A percentile compares a stretch with the other conserved stretches of the same genome.
Evolutionary conservation across 139 green algal species (phyloP).

Genomic region (Chlorella sp.): DNA sequence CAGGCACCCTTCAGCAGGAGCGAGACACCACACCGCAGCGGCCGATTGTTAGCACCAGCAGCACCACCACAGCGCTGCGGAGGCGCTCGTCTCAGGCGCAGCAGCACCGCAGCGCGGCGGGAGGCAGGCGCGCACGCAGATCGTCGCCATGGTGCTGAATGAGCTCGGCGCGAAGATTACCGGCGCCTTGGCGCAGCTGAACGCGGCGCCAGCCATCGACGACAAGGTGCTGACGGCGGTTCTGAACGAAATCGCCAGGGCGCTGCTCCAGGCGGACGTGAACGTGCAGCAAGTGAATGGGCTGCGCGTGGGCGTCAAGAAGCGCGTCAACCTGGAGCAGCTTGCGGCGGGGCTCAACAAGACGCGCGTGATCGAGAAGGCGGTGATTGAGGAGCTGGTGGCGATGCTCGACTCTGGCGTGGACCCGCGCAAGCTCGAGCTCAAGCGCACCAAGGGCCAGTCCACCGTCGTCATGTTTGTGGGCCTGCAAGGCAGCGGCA

Average conservation of each 20-base stretch:
- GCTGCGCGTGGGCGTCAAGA: constrained; percentile 87
- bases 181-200: constrained; percentile 73
- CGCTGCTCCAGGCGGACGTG: constrained; percentile 87
- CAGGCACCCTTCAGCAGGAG: too few relatives aligned
- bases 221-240: constrained; percentile 84
- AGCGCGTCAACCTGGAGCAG: constrained; percentile 81
- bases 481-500: constrained; percentile 82
- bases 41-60: too few relatives aligned
- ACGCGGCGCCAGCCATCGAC: constrained; percentile 74
- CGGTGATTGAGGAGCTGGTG: constrained; percentile 88
- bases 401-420: constrained; percentile 70
- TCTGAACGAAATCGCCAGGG: constrained; percentile 93
- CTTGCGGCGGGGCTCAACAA: constrained; percentile 90
- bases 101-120: too few relatives aligned
- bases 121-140: too few relatives aligned
- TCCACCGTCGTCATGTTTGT: constrained; percentile 96
- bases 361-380: constrained; percentile 88
- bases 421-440: constrained; percentile 54
- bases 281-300: constrained; percentile 74
- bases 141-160: constrained; percentile 90
- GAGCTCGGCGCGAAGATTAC: constrained; percentile 85
- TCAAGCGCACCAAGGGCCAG: constrained; percentile 88
- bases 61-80: too few relatives aligned
- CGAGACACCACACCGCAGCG: too few relatives aligned
- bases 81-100: too few relatives aligned